Base-by-base conservation (phyloP, 768 basidiomycete species). In the Kwoniella europaea region DNA sequence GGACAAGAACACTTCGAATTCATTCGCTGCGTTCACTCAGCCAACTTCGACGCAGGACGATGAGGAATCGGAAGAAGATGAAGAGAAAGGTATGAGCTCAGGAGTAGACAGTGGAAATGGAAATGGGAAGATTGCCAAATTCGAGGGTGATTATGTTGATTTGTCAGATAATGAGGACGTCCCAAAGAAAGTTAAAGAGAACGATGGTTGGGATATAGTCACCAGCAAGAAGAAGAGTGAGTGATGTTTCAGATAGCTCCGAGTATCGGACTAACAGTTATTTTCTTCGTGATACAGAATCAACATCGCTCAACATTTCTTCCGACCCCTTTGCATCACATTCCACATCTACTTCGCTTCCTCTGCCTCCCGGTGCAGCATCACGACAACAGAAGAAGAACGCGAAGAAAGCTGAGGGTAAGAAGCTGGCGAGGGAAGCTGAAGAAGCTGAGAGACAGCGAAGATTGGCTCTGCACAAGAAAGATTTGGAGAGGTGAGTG, bases 181-280 rank as follows among this genome's bases (percentile, higher is more conserved):
- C 20, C 16, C 44, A 41, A n/a, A 65, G 20, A 55, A 59, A 2
- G 63, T 58, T 10, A 65, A 57, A 10, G 69, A 56, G 74, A 67
- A 81, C 41, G 79, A 81, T 66, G 79, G 79, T 18, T 81, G 79
- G 79, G 72, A 79, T 62, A 76, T 79, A 9, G 79, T 81, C 1
- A 72, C 71, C 10, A 64, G 54, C 54, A 76, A 74, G 56, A 72
- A 65, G 65, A 78, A 79, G 70, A 78, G 79, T 80, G 54, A 72
- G 76, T 72, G 52, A 35, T 35, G 35, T 35, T 35, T 35, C 4
- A 35, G 35, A 35, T 35, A 35, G 35, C 35, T 35, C 35, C 35
- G 42, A 22, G 4, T 50, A 50, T 63, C 62, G 41, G 20, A 13
- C 46, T 65, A 15, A 65, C n/a, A 50, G 35, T 61, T 10, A 7